A percentile compares a stretch with the other conserved stretches of the same genome.
Evolutionary conservation across 1,284 basidiomycete genomes (phyloP).

Genomic region (Trametes polyzona): DNA sequence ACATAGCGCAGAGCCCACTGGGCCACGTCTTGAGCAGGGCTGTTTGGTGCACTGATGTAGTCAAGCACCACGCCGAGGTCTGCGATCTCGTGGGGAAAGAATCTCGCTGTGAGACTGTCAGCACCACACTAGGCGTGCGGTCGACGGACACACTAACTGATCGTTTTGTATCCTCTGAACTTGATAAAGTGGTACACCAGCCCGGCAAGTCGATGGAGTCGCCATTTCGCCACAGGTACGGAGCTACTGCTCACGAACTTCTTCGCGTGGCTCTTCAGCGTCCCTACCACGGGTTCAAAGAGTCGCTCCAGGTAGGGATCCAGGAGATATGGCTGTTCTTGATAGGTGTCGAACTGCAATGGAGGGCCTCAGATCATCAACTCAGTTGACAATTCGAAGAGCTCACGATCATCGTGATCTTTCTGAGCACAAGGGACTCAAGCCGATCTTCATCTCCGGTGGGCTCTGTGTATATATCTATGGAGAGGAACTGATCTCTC

Average conservation of each 20-base stretch:
- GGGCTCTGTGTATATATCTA: constrained; percentile 52
- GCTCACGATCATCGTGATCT: constrained; percentile 50
- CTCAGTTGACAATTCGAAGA: constrained; percentile 3
- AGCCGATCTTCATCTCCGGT: constrained; percentile 51
- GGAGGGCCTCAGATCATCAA: background rate
- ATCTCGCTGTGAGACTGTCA: constrained; percentile 64
- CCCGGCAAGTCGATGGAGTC: constrained; percentile 59
- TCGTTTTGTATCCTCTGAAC: constrained; percentile 90
- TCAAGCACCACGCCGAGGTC: constrained; percentile 80
- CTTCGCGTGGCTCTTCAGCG: constrained; percentile 65
- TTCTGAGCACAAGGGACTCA: constrained; percentile 43
- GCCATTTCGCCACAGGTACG: constrained; percentile 40
- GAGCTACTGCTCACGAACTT: constrained; percentile 42
- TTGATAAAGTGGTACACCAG: constrained; percentile 88
- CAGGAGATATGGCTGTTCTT: constrained; percentile 93
- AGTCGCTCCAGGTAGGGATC: constrained; percentile 93
- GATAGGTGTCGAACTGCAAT: constrained; percentile 83
- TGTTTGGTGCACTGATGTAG: constrained; percentile 60
- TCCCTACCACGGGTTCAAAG: constrained; percentile 75
- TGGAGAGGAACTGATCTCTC: constrained; percentile 55
- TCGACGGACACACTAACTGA: constrained; percentile 72
- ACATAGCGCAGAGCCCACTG: constrained; percentile 88
- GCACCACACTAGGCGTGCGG: background rate
- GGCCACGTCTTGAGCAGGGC: constrained; percentile 44
- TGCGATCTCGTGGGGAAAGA: constrained; percentile 88